These are phyloP conservation scores for Polychytrium aggregatum DNA, from an alignment of 192 early-diverging fungal genomes.

Conservation along the genomic window DNA sequence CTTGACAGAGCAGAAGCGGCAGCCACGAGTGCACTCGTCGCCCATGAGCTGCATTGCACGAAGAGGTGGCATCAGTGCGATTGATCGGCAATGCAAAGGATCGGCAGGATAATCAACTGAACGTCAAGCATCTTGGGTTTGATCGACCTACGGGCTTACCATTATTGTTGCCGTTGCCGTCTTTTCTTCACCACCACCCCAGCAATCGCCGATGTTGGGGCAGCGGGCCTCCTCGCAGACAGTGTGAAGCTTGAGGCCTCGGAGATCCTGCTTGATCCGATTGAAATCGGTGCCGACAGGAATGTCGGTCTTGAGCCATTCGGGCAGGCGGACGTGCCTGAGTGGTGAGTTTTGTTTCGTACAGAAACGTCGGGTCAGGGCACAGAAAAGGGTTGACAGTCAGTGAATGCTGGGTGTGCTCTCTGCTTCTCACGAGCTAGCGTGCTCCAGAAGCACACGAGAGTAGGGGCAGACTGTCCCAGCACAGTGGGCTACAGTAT, in stretches of 20 bases:
- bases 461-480: no score
- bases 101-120: no score
- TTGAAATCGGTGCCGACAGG: slow-evolving; percentile 69
- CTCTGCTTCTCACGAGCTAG: no score
- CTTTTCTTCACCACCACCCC: slow-evolving; percentile 90
- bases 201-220: slow-evolving; percentile 98
- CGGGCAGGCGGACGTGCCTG: slow-evolving; percentile 53
- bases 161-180: slow-evolving; percentile 98
- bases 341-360: no score
- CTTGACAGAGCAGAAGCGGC: slow-evolving; percentile 97
- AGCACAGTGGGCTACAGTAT: no score
- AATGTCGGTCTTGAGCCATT: slow-evolving; percentile 92
- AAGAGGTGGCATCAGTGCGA: neutral
- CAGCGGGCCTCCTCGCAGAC: slow-evolving; percentile 95
- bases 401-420: no score
- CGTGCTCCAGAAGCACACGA: no score
- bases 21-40: slow-evolving; percentile 94
- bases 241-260: slow-evolving; percentile 89
- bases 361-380: no score
- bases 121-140: no score
- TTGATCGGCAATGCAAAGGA: no score
- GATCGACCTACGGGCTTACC: slow-evolving; percentile 25
- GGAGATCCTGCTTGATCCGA: slow-evolving; percentile 78
- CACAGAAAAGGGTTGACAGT: no score
- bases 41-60: slow-evolving; percentile 66